Evolutionary conservation across 345 rosid genomes (phyloP).

Genomic region (Balakata baccata): DNA sequence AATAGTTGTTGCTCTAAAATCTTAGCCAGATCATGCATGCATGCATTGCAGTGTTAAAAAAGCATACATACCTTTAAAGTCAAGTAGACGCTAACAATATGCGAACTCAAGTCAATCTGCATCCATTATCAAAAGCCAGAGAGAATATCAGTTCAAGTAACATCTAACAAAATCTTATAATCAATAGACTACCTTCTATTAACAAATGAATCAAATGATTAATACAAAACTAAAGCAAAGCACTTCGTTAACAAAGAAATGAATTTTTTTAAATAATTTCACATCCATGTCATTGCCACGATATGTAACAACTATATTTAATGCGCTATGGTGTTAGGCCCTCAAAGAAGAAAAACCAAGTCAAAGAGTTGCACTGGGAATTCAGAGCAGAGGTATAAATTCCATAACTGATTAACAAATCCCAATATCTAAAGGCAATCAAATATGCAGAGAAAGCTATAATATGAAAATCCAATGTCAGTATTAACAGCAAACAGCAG

Average conservation of each 20-base stretch:
- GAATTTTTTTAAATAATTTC: neutral
- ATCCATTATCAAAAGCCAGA: conserved; percentile 22
- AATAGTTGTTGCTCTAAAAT: neutral
- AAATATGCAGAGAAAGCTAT: neutral
- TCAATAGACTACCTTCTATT: neutral
- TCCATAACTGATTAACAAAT: neutral
- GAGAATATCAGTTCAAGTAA: neutral
- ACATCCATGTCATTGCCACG: neutral
- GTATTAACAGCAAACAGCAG: neutral
- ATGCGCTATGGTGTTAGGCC: neutral
- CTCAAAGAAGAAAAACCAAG: neutral
- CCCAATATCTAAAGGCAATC: neutral
- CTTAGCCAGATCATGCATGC: neutral
- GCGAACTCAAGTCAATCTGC: conserved; percentile 94
- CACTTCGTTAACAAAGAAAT: neutral
- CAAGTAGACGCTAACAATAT: conserved; percentile 75
- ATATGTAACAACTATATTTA: neutral
- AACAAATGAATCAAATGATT: neutral
- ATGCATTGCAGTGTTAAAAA: conserved; percentile 5
- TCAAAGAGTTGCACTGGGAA: neutral
- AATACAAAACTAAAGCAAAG: neutral
- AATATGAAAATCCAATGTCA: neutral
- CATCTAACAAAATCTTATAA: neutral
- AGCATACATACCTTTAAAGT: conserved; percentile 67
- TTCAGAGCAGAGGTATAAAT: neutral